Evolutionary conservation across 164 flowering plant genomes (phyloP), one percentile per base, ranked within the genome.

Genomic region (Liriodendron chinense): DNA sequence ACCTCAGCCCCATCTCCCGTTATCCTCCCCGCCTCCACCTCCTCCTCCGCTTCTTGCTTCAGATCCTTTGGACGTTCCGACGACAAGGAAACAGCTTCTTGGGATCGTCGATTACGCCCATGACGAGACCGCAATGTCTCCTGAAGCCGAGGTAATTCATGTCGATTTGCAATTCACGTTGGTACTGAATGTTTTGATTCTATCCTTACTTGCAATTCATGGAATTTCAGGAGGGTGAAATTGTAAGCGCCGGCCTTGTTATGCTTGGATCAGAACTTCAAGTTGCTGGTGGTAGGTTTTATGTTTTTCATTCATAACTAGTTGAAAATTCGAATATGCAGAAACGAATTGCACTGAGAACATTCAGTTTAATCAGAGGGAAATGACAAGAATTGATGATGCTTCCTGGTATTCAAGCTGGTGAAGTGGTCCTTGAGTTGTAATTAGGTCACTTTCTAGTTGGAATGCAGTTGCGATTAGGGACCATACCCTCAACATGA

Each of bases 81-180:
- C 72, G 18, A 26, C 79, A 49, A 78, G 82, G 68, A 85, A 78
- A 69, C 79, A 78, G 26, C 71, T 81, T 68, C 74, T 86, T 13
- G 78, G 86, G 2, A 91, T 94, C 69, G 98, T 92, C 2, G 98
- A 91, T 79, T 91, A 94, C 62, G 98, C 86, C 0, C 98, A 92
- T 16, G 98, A 94, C 69, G 98, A 92, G 74, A 84, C 83, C 9
- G 92, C 92, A n/a, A 83, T 90, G 93, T 94, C 98, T 25, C 98
- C 98, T 47, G 98, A 92, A 72, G 83, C 92, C 59, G 98, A 94
- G 95, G 98, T 92, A 78, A 25, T 4, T 63, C 23, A 47, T 68
- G 50, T 10, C 18, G 2, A 59, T 74, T 75, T 69, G 12, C 28
- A 2, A 16, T 24, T 7, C 56, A 3, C 24, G 26, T 63, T 4